Percentiles rank a stretch among this genome's conserved stretches.
Evolutionary conservation across 805 yeast species (phyloP).

Genomic region (Lipomyces anomalus): DNA sequence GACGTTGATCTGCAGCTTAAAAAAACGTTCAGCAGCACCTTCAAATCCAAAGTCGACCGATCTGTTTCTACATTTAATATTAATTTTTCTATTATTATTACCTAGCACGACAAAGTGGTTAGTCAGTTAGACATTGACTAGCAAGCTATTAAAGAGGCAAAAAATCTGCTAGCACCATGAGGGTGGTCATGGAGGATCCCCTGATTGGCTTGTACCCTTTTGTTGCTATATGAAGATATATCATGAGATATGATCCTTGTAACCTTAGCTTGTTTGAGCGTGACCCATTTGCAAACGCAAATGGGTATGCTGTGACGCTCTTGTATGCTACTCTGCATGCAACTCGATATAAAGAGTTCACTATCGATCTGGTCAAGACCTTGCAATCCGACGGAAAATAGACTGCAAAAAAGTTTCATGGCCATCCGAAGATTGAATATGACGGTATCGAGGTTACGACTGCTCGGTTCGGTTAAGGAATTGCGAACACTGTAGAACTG

Average conservation of each 20-base stretch:
- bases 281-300: conserved; percentile 38
- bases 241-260: conserved; percentile 32
- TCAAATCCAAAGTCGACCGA: no score
- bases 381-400: conserved; percentile 8
- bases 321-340: conserved; percentile 33
- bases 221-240: conserved; percentile 27
- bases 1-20: no score
- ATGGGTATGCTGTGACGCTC: conserved; percentile 38
- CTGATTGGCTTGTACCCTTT: no score
- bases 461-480: conserved; percentile 42
- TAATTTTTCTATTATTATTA: no score
- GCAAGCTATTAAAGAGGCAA: no score
- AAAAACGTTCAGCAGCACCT: no score
- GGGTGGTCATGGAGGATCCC: no score
- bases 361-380: conserved; percentile 36
- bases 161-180: no score
- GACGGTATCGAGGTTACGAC: conserved; percentile 39
- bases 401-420: conserved; percentile 35
- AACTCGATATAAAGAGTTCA: conserved; percentile 38
- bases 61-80: no score
- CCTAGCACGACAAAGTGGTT: no score
- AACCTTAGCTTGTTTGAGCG: conserved; percentile 36
- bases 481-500: conserved; percentile 39
- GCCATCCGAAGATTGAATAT: conserved; percentile 40
- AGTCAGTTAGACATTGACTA: no score